These are phyloP conservation scores for Astrocystis sublimbata DNA, from an alignment of 495 filamentous ascomycete genomes.

Conservation along the genomic window DNA sequence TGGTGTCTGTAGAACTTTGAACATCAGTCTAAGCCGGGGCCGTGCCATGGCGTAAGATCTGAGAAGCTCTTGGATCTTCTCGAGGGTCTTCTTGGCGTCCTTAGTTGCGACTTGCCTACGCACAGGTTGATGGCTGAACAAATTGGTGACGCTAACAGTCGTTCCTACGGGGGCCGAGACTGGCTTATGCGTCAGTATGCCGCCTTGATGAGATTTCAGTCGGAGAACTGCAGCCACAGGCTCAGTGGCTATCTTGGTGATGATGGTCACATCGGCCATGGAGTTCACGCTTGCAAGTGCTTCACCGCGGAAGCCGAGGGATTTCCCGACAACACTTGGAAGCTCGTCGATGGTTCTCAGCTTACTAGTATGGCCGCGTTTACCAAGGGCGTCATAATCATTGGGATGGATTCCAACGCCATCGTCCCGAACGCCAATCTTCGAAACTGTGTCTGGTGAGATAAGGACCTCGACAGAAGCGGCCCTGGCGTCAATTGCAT, in stretches of 20 bases:
- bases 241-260: constrained; percentile 71
- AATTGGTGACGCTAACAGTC: constrained; percentile 65
- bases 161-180: constrained; percentile 75
- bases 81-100: constrained; percentile 59
- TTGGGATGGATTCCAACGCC: constrained; percentile 74
- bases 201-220: constrained; percentile 40
- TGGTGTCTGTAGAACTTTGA: constrained; percentile 67
- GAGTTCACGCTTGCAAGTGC: constrained; percentile 79
- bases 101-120: constrained; percentile 67
- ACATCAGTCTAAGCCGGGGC: constrained; percentile 60
- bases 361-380: constrained; percentile 82
- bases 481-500: constrained; percentile 81
- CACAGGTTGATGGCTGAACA: constrained; percentile 75
- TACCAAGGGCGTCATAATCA: constrained; percentile 69
- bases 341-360: constrained; percentile 73
- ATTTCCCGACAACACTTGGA: constrained; percentile 61
- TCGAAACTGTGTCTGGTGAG: constrained; percentile 72
- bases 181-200: constrained; percentile 41
- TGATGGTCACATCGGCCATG: constrained; percentile 64
- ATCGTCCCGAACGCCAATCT: constrained; percentile 90
- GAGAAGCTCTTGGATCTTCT: constrained; percentile 66
- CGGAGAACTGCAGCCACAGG: constrained; percentile 54
- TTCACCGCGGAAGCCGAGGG: constrained; percentile 84
- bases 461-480: constrained; percentile 72
- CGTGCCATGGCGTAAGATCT: constrained; percentile 76